Conservation (phyloP, 2,329 filamentous ascomycete genomes). For the Diaporthe eres region DNA sequence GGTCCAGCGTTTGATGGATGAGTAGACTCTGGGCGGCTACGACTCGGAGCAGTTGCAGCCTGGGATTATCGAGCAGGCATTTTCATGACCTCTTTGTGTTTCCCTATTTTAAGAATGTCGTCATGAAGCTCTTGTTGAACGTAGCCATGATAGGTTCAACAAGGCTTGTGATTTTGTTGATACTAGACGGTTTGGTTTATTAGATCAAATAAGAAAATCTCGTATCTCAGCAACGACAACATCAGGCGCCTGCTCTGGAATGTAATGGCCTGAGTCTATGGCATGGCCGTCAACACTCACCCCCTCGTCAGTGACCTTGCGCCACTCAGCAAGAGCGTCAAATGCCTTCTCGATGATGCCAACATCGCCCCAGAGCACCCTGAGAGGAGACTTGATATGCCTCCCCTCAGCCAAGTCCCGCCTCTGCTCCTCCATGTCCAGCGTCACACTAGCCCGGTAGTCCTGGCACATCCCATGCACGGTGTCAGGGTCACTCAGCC, state of each 20-base stretch:
- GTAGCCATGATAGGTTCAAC: too few species aligned
- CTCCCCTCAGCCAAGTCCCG: conserved; percentile 59
- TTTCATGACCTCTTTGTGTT: too few species aligned
- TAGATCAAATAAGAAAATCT: conserved; percentile 50
- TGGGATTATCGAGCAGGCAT: too few species aligned
- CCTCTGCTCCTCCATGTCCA: conserved; percentile 66
- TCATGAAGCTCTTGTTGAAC: too few species aligned
- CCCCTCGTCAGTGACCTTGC: conserved; percentile 55
- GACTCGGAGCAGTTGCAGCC: neutral
- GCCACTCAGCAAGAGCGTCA: conserved; percentile 66
- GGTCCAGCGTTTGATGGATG: neutral
- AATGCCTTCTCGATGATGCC: conserved; percentile 65
- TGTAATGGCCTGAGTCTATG: conserved; percentile 64
- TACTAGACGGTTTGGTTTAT: too few species aligned
- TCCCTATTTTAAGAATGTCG: too few species aligned
- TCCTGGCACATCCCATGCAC: conserved; percentile 69
- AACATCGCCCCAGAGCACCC: conserved; percentile 64
- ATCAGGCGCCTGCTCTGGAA: conserved; percentile 65
- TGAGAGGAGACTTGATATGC: conserved; percentile 61
- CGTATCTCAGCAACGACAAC: conserved; percentile 58
- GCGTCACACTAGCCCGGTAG: conserved; percentile 65
- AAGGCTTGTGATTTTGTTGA: too few species aligned
- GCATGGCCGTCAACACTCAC: conserved; percentile 56
- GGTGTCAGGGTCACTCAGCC: conserved; percentile 56
- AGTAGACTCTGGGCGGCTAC: neutral